Base-by-base conservation (phyloP, 768 basidiomycete genomes). In the Mycena rosella region DNA sequence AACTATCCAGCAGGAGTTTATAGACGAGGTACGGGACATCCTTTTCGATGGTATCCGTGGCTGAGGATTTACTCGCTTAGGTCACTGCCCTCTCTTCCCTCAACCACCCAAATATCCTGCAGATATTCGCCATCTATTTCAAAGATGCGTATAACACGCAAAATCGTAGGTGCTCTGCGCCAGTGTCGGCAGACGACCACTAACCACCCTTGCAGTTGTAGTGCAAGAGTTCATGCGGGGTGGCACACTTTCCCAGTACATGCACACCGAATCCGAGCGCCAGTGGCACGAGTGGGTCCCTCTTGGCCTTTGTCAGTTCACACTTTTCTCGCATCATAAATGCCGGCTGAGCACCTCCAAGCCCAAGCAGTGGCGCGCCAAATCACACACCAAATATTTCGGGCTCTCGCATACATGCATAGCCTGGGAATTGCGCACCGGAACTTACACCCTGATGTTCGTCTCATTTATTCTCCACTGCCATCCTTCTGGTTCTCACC, bases 341-440 rank as follows among this genome's bases (percentile, higher is more conserved):
- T n/a, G n/a, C 48, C 18, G 7, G 17, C 27, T 49, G 6, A 49
- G 24, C 9, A 24, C 26, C 48, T 51, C 6, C 49, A n/a, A 61
- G 60, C 60, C 15, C 36, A 61, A 8, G 27, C 36, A 3, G 20
- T 18, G 15, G 51, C 34, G 24, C 48, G 60, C 24, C 38, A 62
- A 15, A 53, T 62, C 4, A 44, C 32, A 8, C 36, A 45, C 29
- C 62, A 63, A 32, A 29, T 63, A 3, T 63, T 53, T n/a, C 44
- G 40, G 20, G 62, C 53, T 5, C n/a, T 63, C 18, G 44, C 52
- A n/a, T 48, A 55, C 27, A 55, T 63, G 22, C 62, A 63, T n/a
- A 24, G 45, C 18, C 22, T 17, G 13, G 54, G 62, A 1, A 56
- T 56, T 13, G 15, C 32, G 10, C 62, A 63, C 36, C 62, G 54